These are phyloP conservation scores for Fusarium xylarioides DNA, from an alignment of 2,329 filamentous ascomycete genomes.

Conservation along the genomic window DNA sequence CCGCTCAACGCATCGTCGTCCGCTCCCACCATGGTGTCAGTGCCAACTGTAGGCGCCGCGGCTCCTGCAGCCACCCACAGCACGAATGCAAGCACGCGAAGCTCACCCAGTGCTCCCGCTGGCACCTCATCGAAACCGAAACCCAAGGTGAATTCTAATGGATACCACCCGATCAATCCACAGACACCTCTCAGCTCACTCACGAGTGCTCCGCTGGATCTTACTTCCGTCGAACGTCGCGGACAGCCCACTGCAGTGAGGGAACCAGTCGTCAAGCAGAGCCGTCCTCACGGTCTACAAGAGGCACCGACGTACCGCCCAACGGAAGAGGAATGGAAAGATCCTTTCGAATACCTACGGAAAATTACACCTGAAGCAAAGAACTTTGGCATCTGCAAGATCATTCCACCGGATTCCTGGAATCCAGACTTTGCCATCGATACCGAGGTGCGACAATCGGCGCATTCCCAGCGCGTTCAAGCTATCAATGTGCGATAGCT, in stretches of 20 bases:
- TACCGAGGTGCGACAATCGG: conserved; percentile 74
- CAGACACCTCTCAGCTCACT: conserved; percentile 65
- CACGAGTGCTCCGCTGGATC: conserved; percentile 73
- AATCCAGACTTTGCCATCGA: conserved; percentile 96
- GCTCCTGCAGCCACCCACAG: conserved; percentile 51
- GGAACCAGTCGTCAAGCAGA: conserved; percentile 79
- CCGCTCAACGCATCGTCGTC: conserved; percentile 1
- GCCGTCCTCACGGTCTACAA: conserved; percentile 82
- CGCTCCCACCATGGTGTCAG: conserved; percentile 51
- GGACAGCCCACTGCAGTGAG: conserved; percentile 81
- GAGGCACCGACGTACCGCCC: conserved; percentile 93
- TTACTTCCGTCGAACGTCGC: conserved; percentile 90
- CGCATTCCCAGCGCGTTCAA: conserved; percentile 12
- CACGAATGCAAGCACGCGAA: conserved; percentile 61
- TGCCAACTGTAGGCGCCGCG: conserved; percentile 50
- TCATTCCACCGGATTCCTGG: conserved; percentile 93
- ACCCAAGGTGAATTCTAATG: conserved; percentile 62
- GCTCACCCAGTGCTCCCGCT: conserved; percentile 57
- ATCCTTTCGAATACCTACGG: conserved; percentile 91
- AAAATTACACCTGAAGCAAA: conserved; percentile 88
- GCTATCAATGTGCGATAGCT: background rate
- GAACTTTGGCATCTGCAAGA: conserved; percentile 92
- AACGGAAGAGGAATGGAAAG: conserved; percentile 92
- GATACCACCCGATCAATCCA: conserved; percentile 61
- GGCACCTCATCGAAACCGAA: conserved; percentile 57